Percentiles rank a stretch among this genome's conserved stretches.
These are phyloP conservation scores for Aspergillus bertholletiae DNA, from an alignment of 495 filamentous ascomycete species.

Conservation along the genomic window DNA sequence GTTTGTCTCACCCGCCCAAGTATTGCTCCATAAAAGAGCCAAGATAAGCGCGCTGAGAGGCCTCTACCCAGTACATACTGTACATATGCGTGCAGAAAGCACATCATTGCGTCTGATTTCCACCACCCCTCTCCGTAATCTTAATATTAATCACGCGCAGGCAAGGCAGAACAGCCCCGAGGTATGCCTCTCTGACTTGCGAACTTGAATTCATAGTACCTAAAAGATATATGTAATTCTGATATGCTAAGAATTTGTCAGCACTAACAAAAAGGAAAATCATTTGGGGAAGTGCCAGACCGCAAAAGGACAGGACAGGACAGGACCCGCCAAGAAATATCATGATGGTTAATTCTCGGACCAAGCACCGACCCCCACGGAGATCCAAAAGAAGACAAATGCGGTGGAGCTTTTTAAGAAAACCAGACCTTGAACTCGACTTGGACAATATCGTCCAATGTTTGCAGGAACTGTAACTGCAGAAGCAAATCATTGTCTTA, in stretches of 20 bases:
- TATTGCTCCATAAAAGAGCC: not conserved
- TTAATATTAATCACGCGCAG: too few relatives aligned
- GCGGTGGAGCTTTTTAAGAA: not conserved
- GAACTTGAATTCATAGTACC: too few relatives aligned
- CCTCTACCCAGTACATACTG: not conserved
- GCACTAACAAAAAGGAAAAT: not conserved
- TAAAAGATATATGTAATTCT: not conserved
- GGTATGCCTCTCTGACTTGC: too few relatives aligned
- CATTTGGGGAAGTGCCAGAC: not conserved
- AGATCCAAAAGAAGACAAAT: not conserved
- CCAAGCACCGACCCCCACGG: not conserved
- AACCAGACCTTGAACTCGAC: not conserved
- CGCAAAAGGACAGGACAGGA: too few relatives aligned
- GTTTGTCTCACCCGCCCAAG: not conserved
- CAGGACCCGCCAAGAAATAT: not conserved
- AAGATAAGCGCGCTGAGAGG: not conserved
- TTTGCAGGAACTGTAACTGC: not conserved
- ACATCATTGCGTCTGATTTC: not conserved
- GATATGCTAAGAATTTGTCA: not conserved
- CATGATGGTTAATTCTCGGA: slow-evolving; percentile 1
- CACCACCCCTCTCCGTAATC: too few relatives aligned
- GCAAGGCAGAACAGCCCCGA: too few relatives aligned
- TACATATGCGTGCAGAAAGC: not conserved
- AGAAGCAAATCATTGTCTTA: not conserved
- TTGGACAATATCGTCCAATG: not conserved